These are phyloP conservation scores for Haplosporangium gracile DNA, from an alignment of 192 early-diverging fungal species.

Conservation along the genomic window DNA sequence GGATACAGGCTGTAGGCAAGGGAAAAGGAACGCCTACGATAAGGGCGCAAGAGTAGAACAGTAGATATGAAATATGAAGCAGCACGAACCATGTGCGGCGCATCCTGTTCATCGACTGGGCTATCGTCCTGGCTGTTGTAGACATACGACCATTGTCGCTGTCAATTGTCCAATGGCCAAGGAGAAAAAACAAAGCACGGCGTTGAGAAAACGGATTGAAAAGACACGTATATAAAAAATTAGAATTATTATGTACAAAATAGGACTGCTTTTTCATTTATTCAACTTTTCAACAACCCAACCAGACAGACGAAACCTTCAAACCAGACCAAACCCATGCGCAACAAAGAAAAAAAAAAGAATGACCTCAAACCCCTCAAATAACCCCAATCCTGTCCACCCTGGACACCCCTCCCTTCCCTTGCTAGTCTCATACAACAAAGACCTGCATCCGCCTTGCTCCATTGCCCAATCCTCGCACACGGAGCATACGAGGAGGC, in stretches of 20 bases:
- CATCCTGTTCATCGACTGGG: no score
- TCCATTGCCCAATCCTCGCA: slow-evolving; percentile 35
- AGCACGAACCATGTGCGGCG: no score
- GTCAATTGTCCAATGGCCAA: no score
- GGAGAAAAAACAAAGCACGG: neutral
- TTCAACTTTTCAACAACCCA: neutral
- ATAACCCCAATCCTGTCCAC: slow-evolving; percentile 6
- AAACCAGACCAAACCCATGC: neutral
- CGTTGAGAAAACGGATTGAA: neutral
- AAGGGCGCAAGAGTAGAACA: no score
- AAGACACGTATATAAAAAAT: neutral
- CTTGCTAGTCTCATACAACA: slow-evolving; percentile 20
- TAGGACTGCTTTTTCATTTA: neutral
- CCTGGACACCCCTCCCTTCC: neutral
- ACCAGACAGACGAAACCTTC: neutral
- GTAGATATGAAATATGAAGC: no score
- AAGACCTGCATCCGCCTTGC: slow-evolving; percentile 40
- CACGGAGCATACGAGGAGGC: slow-evolving; percentile 36
- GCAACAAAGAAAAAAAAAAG: neutral
- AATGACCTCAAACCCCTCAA: neutral
- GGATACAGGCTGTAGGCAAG: no score
- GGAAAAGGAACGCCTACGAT: no score
- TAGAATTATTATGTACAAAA: neutral
- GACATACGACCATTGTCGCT: no score
- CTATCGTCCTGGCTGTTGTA: no score